Evolutionary conservation across 768 basidiomycete species (phyloP), one percentile per base, ranked within the genome.

Genomic region (Mycena sanguinolenta): DNA sequence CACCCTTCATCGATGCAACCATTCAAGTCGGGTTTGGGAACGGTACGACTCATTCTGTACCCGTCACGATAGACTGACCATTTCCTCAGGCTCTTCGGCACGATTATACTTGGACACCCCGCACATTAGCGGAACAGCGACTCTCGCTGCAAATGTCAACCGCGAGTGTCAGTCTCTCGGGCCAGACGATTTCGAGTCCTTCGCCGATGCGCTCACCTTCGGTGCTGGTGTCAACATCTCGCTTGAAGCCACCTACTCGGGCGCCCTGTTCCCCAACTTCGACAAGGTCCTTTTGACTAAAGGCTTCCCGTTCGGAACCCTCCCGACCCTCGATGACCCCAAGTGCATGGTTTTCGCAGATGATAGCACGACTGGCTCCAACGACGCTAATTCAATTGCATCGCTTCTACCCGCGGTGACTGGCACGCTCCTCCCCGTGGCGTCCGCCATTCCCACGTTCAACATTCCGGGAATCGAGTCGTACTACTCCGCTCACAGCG

Each of bases 181-280:
- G 19, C 53, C 53, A 32, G 9, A 55, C 12, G 53, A 55, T 21
- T 55, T 34, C 19, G 53, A 55, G 21, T 55, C 28, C 53, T 55
- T 55, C 32, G 53, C 28, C 30, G 30, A 21, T 9, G 69, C 64
- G 12, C 32, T 71, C 9, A 71, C 59, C 34, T 62, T 66, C 23
- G 64, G 69, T 8, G 64, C 64, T 9, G 69, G 55, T n/a, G 34
- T 70, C 52, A 57, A 70, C 5, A n/a, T 70, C 23, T 55, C 63
- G 8, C 30, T 70, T 59, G 69, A 70, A 32, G 64, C 32, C 30
- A 55, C 3, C 39, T 16, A 25, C 2, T 36, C 42, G n/a, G 70
- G 66, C 1, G 4, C 6, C 23, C 30, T 12, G 10, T 34, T 65
- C 38, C 36, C 52, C 2, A 36, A 71, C 57, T 6, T 4, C 34